Evolutionary conservation across 495 filamentous ascomycete genomes (phyloP), one percentile per base, ranked within the genome.

Genomic region (Penicillium riverlandense): DNA sequence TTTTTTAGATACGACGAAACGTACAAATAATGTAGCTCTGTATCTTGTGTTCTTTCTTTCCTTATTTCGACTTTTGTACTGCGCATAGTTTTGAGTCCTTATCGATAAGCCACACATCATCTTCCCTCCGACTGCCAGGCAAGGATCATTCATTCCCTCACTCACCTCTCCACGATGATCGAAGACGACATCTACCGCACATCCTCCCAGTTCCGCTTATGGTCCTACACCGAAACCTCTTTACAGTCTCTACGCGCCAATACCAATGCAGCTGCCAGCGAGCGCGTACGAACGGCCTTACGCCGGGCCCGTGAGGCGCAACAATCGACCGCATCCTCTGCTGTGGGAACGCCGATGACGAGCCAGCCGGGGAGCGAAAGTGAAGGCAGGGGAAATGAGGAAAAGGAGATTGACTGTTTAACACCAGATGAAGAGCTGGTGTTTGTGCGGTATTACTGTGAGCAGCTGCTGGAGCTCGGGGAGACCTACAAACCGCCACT

Each of bases 121-220:
- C 27, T 34, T 29, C 11, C 35, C 15, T 13, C 22, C 6, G 22
- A 22, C 22, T 22, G 22, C 22, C 22, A 4, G 22, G 22, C 15
- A 16, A 22, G 22, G 22, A 22, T 22, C 22, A 22, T 22, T 4
- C 22, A 22, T 22, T 16, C 15, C 22, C 22, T 4, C 22, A 22
- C 22, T 0, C 22, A 22, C 22, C 22, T 22, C 22, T 22, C 22
- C 22, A 22, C 43, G 45, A 76, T 85, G 74, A 79, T 74, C 45
- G 92, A 98, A 74, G 92, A 98, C 61, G 84, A 85, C 48, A 73
- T 90, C 38, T 98, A 97, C 69, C 85, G 85, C n/a, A 72, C 84
- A 13, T 92, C 90, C 0, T 91, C 88, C 35, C 92, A 98, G 63
- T 96, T 80, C 61, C 79, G 85, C 33, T 68, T 88, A 33, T 98